Base-by-base conservation (phyloP, 2,329 filamentous ascomycete species). In the Ceratocystis harringtonii region DNA sequence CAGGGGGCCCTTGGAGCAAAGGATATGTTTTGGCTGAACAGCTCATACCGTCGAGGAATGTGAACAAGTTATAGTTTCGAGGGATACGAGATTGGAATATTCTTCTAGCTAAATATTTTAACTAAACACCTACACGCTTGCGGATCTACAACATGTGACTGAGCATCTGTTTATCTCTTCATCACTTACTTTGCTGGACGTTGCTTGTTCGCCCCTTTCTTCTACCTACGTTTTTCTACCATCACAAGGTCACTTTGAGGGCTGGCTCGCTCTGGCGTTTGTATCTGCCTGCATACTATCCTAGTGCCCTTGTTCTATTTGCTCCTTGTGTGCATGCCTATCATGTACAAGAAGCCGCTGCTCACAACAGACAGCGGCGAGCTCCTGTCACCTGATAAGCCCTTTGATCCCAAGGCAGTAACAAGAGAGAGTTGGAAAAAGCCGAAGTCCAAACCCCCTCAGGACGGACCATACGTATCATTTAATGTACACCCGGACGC, bases 401-500 rank as follows among this genome's bases (percentile, higher is more conserved):
- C 73, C n/a, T 95, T 95, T 75, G 91, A 96, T 71, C 92, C 92
- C 61, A 95, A 92, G 74, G 88, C 89, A 67, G 82, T 91, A 61
- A 92, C 90, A 25, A 82, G 90, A 72, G 88, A 89, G 68, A 92
- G 88, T 76, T 89, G 84, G 78, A 78, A 84, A 71, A 81, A 84
- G 12, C 82, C 83, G 64, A 78, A 82, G 50, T 78, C 76, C 30
- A 85, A 81, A 71, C 80, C 83, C 52, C 87, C 88, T 79, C 81
- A 80, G 57, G 80, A 88, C 64, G 91, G 90, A 0, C 91, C 90
- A 12, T 77, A 95, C 69, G 77, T 96, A 68, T 82, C 87, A 67
- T 88, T 96, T 79, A 94, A 95, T 74, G 81, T 83, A 66, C 92
- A 96, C 74, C 91, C 92, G 1, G 91, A 96, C 87, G 69, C 88